These are phyloP conservation scores for Boletus rubropictus DNA, from an alignment of 768 basidiomycete species.

Conservation along the genomic window DNA sequence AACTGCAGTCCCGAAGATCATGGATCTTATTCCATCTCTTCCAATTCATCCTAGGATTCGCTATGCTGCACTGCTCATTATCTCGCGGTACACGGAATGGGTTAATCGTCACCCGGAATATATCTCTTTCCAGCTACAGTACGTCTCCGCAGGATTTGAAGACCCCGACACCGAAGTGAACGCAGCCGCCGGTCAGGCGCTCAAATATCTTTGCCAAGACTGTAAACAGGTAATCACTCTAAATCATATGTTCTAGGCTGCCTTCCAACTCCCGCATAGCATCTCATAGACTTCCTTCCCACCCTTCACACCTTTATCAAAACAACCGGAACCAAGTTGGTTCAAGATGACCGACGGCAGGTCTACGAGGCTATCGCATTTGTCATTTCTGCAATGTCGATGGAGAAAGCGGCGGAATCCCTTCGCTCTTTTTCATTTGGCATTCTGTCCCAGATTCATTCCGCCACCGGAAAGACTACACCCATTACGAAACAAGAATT, in stretches of 20 bases:
- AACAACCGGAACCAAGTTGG: constrained; percentile 70
- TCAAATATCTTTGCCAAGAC: constrained; percentile 96
- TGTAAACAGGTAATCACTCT: constrained; percentile 64
- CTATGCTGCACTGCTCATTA: constrained; percentile 91
- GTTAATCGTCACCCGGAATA: constrained; percentile 84
- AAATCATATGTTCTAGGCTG: constrained; percentile 4
- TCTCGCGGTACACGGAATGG: constrained; percentile 97
- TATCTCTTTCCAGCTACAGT: constrained; percentile 79
- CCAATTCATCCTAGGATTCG: constrained; percentile 88
- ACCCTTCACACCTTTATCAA: constrained; percentile 86
- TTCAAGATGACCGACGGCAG: constrained; percentile 83
- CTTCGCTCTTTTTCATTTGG: constrained; percentile 84
- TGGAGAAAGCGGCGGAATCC: constrained; percentile 80
- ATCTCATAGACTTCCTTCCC: constrained; percentile 86
- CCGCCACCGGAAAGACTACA: constrained; percentile 47
- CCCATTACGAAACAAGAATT: constrained; percentile 67
- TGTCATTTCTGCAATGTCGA: constrained; percentile 92
- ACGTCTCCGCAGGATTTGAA: constrained; percentile 89
- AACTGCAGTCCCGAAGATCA: constrained; percentile 87
- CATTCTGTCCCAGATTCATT: constrained; percentile 72
- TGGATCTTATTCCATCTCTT: constrained; percentile 87
- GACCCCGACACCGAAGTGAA: constrained; percentile 74
- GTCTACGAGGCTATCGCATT: constrained; percentile 95
- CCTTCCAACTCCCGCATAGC: constrained; percentile 39
- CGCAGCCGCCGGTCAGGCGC: constrained; percentile 91